These are phyloP conservation scores for Sphenostylis stenocarpa DNA, from an alignment of 306 rosid genomes.

Conservation along the genomic window DNA sequence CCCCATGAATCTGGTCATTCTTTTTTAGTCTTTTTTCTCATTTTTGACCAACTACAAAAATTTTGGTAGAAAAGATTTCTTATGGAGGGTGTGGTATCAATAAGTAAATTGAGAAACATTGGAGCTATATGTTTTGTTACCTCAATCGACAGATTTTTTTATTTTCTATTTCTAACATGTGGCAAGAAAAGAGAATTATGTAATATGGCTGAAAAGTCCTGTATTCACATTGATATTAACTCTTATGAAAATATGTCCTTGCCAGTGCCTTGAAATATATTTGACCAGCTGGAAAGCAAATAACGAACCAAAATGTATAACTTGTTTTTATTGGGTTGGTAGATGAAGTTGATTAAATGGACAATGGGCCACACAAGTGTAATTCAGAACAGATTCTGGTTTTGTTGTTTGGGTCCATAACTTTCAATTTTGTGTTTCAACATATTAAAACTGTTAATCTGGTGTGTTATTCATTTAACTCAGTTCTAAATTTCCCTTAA, in stretches of 20 bases:
- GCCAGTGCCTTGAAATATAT: background rate
- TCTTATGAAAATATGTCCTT: background rate
- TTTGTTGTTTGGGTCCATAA: background rate
- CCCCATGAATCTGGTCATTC: constrained; percentile 5
- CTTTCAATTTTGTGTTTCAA: background rate
- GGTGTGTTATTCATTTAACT: too few species aligned
- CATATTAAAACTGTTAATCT: background rate
- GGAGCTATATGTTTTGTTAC: background rate
- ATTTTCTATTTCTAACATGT: background rate
- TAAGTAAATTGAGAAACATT: constrained; percentile 19
- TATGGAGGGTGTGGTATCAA: background rate
- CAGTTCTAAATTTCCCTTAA: background rate
- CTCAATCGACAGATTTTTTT: background rate
- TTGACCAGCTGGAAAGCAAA: background rate
- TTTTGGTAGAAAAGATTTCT: constrained; percentile 22
- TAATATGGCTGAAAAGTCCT: background rate
- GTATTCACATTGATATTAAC: background rate
- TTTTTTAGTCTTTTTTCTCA: background rate
- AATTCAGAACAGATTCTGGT: background rate
- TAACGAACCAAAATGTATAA: background rate
- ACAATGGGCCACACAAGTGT: background rate
- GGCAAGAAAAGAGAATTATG: background rate
- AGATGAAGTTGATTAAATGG: background rate
- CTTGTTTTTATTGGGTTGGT: background rate
- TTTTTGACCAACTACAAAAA: constrained; percentile 13